These are phyloP conservation scores for Wickerhamomyces subpelliculosus DNA, from an alignment of 805 yeast species.

Conservation along the genomic window DNA sequence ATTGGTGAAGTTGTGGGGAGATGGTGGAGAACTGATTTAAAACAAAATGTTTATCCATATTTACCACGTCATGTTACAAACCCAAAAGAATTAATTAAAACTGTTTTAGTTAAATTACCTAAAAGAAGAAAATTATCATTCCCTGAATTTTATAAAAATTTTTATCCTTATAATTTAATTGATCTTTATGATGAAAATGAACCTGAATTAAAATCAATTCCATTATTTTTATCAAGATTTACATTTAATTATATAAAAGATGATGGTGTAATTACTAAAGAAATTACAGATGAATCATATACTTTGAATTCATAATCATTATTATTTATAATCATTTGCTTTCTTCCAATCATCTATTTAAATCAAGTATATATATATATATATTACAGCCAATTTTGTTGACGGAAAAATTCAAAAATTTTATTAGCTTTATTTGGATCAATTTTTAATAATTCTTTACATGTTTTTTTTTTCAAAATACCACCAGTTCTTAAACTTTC, in stretches of 20 bases:
- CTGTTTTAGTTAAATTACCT: constrained; percentile 6
- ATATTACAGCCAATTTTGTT: constrained; percentile 81
- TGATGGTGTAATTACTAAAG: neutral
- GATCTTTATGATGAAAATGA: constrained; percentile 11
- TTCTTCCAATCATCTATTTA: no score
- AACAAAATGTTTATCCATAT: constrained; percentile 11
- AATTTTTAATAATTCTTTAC: constrained; percentile 76
- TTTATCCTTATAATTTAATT: constrained; percentile 5
- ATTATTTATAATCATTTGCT: no score
- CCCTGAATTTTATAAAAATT: constrained; percentile 3
- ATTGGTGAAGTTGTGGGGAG: constrained; percentile 2
- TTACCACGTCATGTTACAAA: constrained; percentile 4
- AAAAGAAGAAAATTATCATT: constrained; percentile 1
- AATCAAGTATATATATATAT: no score
- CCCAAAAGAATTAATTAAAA: constrained; percentile 10
- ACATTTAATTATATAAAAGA: neutral
- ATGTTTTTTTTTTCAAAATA: constrained; percentile 69
- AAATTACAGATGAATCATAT: neutral
- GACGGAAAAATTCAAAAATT: constrained; percentile 87
- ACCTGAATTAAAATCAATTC: constrained; percentile 23
- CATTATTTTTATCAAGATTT: constrained; percentile 24
- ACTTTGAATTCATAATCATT: no score
- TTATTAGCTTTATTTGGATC: constrained; percentile 83
- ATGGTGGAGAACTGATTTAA: constrained; percentile 14
- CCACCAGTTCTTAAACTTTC: constrained; percentile 87